Evolutionary conservation across 1,284 basidiomycete genomes (phyloP).

Genomic region (Inonotus hispidus): DNA sequence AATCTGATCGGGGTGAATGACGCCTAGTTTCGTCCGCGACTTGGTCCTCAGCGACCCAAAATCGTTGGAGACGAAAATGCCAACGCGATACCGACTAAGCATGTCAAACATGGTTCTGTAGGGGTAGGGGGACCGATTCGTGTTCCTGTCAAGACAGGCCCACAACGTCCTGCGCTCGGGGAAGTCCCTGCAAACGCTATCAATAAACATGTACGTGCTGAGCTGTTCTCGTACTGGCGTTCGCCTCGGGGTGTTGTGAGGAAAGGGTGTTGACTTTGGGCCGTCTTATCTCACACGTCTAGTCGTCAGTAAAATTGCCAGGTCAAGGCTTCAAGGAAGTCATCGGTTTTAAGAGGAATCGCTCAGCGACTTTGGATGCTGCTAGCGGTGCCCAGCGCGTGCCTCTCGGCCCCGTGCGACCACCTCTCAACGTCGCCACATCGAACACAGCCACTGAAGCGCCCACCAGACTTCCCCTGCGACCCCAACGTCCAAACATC

Average conservation of each 20-base stretch:
- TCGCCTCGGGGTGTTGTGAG: neutral
- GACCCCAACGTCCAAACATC: slow-evolving; percentile 33
- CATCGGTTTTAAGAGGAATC: slow-evolving; percentile 58
- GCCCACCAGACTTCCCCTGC: slow-evolving; percentile 25
- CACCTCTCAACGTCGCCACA: slow-evolving; percentile 33
- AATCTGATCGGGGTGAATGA: neutral
- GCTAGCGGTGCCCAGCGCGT: slow-evolving; percentile 57
- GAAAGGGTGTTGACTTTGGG: neutral
- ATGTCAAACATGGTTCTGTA: slow-evolving; percentile 52
- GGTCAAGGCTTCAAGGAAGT: slow-evolving; percentile 27
- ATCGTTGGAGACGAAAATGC: slow-evolving; percentile 60
- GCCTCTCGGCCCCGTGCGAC: slow-evolving; percentile 53
- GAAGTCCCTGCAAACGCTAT: slow-evolving; percentile 69
- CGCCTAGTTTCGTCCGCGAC: slow-evolving; percentile 34
- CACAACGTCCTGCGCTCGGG: slow-evolving; percentile 56
- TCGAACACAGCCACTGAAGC: slow-evolving; percentile 23
- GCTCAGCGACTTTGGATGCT: slow-evolving; percentile 53
- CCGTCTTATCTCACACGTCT: slow-evolving; percentile 2
- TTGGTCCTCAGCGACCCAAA: slow-evolving; percentile 48
- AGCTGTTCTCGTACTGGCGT: neutral
- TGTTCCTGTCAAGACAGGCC: slow-evolving; percentile 26
- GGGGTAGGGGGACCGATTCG: slow-evolving; percentile 40
- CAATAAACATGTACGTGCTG: slow-evolving; percentile 60
- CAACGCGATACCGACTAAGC: slow-evolving; percentile 50
- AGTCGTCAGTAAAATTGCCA: slow-evolving; percentile 23